Evolutionary conservation across 2,329 filamentous ascomycete genomes (phyloP).

Genomic region (Trichoderma harzianum): DNA sequence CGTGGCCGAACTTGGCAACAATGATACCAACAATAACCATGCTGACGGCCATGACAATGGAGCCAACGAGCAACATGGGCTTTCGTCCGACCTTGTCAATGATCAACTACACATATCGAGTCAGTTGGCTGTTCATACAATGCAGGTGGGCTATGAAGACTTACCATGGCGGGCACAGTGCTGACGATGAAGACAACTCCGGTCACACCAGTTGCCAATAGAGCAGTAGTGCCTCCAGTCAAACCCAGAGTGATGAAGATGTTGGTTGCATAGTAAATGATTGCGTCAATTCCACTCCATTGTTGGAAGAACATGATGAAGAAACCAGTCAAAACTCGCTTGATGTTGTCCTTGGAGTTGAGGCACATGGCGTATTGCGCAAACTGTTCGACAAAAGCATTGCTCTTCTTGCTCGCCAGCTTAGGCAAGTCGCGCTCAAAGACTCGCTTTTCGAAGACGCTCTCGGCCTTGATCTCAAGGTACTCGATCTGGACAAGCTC

Average conservation of each 20-base stretch:
- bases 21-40: conserved; percentile 71
- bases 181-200: conserved; percentile 67
- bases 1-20: conserved; percentile 57
- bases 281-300: conserved; percentile 32
- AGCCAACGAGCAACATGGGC: conserved; percentile 61
- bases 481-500: conserved; percentile 72
- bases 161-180: conserved; percentile 59
- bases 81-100: conserved; percentile 63
- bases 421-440: conserved; percentile 57
- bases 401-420: conserved; percentile 40
- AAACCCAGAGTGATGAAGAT: conserved; percentile 68
- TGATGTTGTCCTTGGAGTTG: conserved; percentile 52
- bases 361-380: conserved; percentile 49
- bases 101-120: conserved; percentile 40
- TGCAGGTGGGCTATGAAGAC: neutral
- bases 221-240: conserved; percentile 44
- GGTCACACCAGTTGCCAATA: conserved; percentile 68
- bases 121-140: neutral
- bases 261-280: conserved; percentile 67
- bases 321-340: conserved; percentile 60
- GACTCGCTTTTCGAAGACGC: conserved; percentile 68
- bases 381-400: conserved; percentile 42
- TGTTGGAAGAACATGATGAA: conserved; percentile 57
- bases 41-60: conserved; percentile 65
- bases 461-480: conserved; percentile 77